Conservation (phyloP, 148 eudicot genomes). For the Diospyros lotus region DNA sequence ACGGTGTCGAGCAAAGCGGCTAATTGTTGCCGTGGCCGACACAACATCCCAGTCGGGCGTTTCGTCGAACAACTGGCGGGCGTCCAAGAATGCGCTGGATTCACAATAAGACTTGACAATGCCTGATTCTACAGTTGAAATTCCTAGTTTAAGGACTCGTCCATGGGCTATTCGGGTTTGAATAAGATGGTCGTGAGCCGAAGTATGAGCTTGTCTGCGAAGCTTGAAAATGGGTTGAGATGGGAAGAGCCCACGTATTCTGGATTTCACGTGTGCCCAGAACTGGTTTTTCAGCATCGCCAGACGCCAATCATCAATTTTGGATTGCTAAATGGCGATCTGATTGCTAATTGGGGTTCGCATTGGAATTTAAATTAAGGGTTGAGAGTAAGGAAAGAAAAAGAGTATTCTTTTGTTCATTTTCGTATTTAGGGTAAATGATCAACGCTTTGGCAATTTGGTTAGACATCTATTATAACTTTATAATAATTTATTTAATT, state of each 20-base stretch:
- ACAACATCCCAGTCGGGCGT: constrained; percentile 32
- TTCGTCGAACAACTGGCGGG: constrained; percentile 37
- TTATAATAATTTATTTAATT: no score
- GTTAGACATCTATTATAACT: no score
- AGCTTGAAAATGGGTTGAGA: not conserved
- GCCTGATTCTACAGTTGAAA: not conserved
- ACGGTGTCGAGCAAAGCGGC: constrained; percentile 25
- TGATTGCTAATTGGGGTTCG: no score
- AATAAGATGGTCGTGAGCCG: not conserved
- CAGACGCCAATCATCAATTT: no score
- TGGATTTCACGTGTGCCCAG: constrained; percentile 12
- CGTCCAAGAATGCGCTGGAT: constrained; percentile 9
- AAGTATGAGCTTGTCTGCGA: constrained; percentile 6
- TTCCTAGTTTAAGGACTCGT: not conserved
- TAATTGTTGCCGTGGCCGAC: constrained; percentile 31
- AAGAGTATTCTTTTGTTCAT: no score
- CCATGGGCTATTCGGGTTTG: constrained; percentile 14
- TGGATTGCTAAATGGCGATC: no score
- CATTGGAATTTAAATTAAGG: no score
- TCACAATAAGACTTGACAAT: not conserved
- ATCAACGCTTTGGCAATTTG: no score
- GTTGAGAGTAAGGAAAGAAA: no score
- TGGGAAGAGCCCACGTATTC: not conserved
- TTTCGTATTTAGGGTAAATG: no score
- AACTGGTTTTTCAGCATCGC: not conserved